These are phyloP conservation scores for Aspergillus pseudotamarii DNA, from an alignment of 2,329 filamentous ascomycete genomes.

Conservation along the genomic window DNA sequence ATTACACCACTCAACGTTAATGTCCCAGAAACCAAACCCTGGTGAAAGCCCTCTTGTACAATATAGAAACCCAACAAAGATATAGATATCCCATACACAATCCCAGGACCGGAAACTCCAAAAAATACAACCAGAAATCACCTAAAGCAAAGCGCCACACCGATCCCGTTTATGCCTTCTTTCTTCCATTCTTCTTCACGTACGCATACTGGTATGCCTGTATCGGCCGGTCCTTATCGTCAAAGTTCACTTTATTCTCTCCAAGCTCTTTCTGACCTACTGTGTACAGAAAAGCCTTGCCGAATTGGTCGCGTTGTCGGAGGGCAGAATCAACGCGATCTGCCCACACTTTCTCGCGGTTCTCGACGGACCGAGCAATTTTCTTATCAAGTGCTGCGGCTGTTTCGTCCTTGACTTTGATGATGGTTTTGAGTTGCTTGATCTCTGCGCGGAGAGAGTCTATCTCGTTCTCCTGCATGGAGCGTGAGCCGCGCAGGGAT, in stretches of 20 bases:
- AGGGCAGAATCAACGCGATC: slow-evolving; percentile 44
- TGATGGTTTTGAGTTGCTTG: slow-evolving; percentile 35
- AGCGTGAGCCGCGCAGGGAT: slow-evolving; percentile 26
- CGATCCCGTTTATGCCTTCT: not conserved
- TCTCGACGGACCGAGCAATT: slow-evolving; percentile 44
- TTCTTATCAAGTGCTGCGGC: slow-evolving; percentile 42
- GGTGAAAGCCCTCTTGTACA: not conserved
- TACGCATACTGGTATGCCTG: slow-evolving; percentile 45
- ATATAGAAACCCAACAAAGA: not conserved
- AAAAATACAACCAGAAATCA: not conserved
- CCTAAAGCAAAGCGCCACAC: not conserved
- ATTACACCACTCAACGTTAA: not conserved
- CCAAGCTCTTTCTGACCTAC: slow-evolving; percentile 48
- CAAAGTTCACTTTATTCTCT: slow-evolving; percentile 26
- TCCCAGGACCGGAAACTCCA: not conserved
- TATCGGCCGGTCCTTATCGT: slow-evolving; percentile 27
- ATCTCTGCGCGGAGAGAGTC: slow-evolving; percentile 36
- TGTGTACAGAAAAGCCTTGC: slow-evolving; percentile 41
- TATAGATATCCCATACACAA: not conserved
- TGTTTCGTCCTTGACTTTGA: slow-evolving; percentile 45
- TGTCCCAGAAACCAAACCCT: not conserved
- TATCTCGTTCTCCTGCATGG: slow-evolving; percentile 29
- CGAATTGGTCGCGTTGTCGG: slow-evolving; percentile 44
- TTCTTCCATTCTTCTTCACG: slow-evolving; percentile 14
- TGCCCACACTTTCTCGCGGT: slow-evolving; percentile 48